Base-by-base conservation (phyloP, 164 flowering plant species). In the Malania oleifera region DNA sequence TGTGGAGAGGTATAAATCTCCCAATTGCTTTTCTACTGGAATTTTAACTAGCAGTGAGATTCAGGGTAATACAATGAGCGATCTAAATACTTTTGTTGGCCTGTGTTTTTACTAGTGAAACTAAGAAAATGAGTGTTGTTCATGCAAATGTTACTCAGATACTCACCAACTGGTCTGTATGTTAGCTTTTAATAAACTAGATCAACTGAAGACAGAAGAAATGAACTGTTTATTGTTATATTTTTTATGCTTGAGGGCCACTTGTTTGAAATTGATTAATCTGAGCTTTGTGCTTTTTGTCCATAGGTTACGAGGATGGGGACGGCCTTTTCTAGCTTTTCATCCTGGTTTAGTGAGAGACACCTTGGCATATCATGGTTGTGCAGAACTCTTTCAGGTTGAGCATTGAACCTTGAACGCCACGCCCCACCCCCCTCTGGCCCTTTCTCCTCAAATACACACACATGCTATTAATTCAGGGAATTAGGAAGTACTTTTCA, bases 311-410 rank as follows among this genome's bases (percentile, higher is more conserved):
- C 73, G 83, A 57, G 76, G 73, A 52, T 80, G 69, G 73, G 87
- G 89, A 47, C 89, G 78, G 70, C 96, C 97, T 54, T 88, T 79
- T 71, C 72, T 95, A 47, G 87, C 88, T 51, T 91, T 68, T 66
- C 91, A 91, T 75, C 92, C 97, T 60, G 97, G 99, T 57, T 74
- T 95, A 43, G 71, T 73, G 52, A 84, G 99, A 65, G 90, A 85
- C 18, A 65, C 79, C 24, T 78, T 95, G 64, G 99, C 99, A 37
- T 91, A 86, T 68, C 92, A 95, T 82, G 99, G 99, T 14, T 95
- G 99, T 75, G 95, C 95, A 41, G 99, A 95, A 66, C 91, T 95
- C 60, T 95, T 91, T 59, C 99, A 95, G 99, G 99, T 85, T 59
- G 26, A 13, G 20, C 46, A 11, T 56, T 63, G 17, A 40, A 52